phyloP scores from a whole-genome alignment of 805 yeast genomes.

The Ogataea nitratoaversa region DNA sequence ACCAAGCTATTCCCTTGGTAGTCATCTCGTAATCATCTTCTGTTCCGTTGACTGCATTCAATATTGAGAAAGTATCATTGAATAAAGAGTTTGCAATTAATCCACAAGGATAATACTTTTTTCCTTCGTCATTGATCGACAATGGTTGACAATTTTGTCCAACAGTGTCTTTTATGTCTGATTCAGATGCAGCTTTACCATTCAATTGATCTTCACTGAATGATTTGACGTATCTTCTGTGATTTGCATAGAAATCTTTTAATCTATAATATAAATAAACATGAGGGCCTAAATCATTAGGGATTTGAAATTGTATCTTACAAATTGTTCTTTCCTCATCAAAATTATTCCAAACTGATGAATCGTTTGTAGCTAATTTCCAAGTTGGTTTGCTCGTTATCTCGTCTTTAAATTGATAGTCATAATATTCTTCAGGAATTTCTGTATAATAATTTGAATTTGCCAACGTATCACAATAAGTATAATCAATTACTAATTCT shows the following conservation, averaged over 20 bases:
- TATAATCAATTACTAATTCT: constrained; percentile 71
- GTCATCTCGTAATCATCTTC: constrained; percentile 40
- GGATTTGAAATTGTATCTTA: constrained; percentile 67
- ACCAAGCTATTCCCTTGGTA: constrained; percentile 65
- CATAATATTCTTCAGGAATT: constrained; percentile 58
- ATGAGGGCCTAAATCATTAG: constrained; percentile 68
- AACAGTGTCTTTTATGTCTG: constrained; percentile 47
- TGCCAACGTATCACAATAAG: constrained; percentile 57
- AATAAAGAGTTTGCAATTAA: constrained; percentile 76
- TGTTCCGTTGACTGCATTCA: constrained; percentile 41
- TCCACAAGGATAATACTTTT: constrained; percentile 74
- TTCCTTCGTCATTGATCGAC: constrained; percentile 41
- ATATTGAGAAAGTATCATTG: constrained; percentile 65
- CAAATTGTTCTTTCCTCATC: constrained; percentile 54
- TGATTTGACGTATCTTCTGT: constrained; percentile 87
- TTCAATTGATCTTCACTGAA: constrained; percentile 75
- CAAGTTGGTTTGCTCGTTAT: constrained; percentile 53
- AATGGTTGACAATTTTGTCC: constrained; percentile 67
- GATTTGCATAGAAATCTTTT: constrained; percentile 89
- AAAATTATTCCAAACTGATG: constrained; percentile 36
- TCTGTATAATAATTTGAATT: constrained; percentile 38
- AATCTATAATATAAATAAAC: constrained; percentile 75
- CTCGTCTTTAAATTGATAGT: constrained; percentile 51
- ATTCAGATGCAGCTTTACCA: constrained; percentile 61
- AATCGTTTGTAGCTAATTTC: constrained; percentile 46